These are phyloP conservation scores for Puccinia hordei DNA, from an alignment of 1,284 basidiomycete species.

Conservation along the genomic window DNA sequence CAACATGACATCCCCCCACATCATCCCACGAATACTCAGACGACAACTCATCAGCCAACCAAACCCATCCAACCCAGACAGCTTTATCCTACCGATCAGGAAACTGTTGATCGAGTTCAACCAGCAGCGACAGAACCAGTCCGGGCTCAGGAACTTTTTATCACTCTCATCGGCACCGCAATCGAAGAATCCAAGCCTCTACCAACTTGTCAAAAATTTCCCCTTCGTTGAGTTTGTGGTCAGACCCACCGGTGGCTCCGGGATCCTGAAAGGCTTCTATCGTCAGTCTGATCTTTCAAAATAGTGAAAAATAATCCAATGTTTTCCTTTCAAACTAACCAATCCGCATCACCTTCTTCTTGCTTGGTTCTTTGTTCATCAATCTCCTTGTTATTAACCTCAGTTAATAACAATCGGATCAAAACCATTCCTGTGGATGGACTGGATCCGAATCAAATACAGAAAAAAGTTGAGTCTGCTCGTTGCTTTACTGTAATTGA, in stretches of 20 bases:
- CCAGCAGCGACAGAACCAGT: constrained; percentile 42
- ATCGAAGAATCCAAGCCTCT: constrained; percentile 23
- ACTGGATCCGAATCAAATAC: constrained; percentile 28
- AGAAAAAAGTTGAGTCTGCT: constrained; percentile 12
- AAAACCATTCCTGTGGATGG: constrained; percentile 47
- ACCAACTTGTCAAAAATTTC: constrained; percentile 23
- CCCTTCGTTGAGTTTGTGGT: constrained; percentile 46
- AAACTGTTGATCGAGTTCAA: constrained; percentile 48
- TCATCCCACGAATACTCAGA: constrained; percentile 36
- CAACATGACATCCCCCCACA: constrained; percentile 40
- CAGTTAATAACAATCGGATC: constrained; percentile 48
- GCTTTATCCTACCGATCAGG: constrained; percentile 45
- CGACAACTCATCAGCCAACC: constrained; percentile 42
- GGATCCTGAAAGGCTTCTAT: constrained; percentile 48
- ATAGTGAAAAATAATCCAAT: not conserved
- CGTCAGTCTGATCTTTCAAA: constrained; percentile 16
- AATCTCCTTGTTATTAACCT: not conserved
- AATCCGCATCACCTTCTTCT: not conserved
- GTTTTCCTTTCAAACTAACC: not conserved
- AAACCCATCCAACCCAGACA: constrained; percentile 29
- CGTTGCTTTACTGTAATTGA: too few species aligned
- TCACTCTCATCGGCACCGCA: not conserved
- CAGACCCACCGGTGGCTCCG: constrained; percentile 33
- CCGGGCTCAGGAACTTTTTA: constrained; percentile 39
- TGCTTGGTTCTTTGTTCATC: not conserved